These are phyloP conservation scores for Chrysanthemum seticuspe DNA, from an alignment of 129 eudicot species.

Conservation along the genomic window DNA sequence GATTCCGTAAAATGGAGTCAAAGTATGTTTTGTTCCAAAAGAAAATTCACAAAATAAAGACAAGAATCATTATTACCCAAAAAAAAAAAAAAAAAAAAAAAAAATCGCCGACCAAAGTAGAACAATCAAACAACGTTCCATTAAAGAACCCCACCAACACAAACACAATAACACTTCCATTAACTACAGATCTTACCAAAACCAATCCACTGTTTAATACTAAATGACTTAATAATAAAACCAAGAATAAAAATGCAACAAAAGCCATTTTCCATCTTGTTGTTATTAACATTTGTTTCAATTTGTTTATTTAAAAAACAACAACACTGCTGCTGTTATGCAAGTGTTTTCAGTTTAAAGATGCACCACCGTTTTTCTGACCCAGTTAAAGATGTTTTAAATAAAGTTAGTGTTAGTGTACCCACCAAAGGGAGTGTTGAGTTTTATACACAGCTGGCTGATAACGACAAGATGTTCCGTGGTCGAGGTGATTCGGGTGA, in stretches of 20 bases:
- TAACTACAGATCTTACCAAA: not conserved
- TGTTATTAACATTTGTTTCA: constrained; percentile 34
- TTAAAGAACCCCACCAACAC: not conserved
- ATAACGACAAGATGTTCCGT: constrained; percentile 45
- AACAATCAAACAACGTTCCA: no score
- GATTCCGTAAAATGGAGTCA: no score
- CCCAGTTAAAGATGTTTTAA: constrained; percentile 55
- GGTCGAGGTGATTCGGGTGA: constrained; percentile 46
- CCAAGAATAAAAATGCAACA: constrained; percentile 14
- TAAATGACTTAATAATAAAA: not conserved
- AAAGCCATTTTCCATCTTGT: constrained; percentile 29
- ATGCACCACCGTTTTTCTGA: constrained; percentile 87
- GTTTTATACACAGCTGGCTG: constrained; percentile 53
- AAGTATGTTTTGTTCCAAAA: no score
- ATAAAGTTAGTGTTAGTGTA: constrained; percentile 22
- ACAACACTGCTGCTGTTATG: constrained; percentile 25
- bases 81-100: no score
- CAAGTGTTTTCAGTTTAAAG: constrained; percentile 57
- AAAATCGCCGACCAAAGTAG: no score
- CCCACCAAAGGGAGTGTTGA: constrained; percentile 60
- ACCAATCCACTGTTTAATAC: not conserved
- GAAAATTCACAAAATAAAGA: no score
- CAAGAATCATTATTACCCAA: no score
- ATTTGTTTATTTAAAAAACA: constrained; percentile 10
- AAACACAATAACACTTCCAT: not conserved